Conservation (phyloP, 805 yeast genomes). For the Blastobotrys robertii region DNA sequence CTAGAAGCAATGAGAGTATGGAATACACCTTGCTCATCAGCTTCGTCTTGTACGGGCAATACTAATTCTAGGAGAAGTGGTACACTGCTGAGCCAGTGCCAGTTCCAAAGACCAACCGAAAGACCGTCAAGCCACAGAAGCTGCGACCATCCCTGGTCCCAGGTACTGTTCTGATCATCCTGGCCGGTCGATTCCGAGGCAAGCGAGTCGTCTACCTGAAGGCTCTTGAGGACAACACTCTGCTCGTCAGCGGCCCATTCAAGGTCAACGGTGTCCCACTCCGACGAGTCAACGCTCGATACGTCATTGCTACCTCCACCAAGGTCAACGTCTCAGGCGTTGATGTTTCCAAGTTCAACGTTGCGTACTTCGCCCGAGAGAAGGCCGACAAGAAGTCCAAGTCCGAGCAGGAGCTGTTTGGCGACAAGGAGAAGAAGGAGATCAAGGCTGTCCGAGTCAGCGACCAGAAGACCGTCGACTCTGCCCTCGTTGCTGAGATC, state of each 20-base stretch:
- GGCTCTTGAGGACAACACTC: conserved; percentile 94
- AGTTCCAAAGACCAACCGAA: conserved; percentile 82
- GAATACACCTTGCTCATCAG: too few species aligned
- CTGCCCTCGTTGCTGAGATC: conserved; percentile 84
- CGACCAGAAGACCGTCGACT: conserved; percentile 94
- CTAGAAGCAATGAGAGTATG: too few species aligned
- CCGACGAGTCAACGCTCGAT: conserved; percentile 98
- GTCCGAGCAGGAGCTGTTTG: conserved; percentile 81
- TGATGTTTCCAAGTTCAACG: conserved; percentile 85
- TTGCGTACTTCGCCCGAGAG: conserved; percentile 94
- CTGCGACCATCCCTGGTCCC: conserved; percentile 93
- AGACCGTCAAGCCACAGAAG: conserved; percentile 86
- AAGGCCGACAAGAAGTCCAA: conserved; percentile 72
- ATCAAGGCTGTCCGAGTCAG: conserved; percentile 88
- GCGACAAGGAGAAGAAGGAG: conserved; percentile 72
- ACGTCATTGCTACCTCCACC: conserved; percentile 98
- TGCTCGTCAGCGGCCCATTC: conserved; percentile 97
- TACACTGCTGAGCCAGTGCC: conserved; percentile 80
- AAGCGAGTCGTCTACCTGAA: conserved; percentile 98
- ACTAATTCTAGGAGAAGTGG: conserved; percentile 37
- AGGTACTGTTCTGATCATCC: conserved; percentile 93
- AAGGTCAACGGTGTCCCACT: conserved; percentile 99
- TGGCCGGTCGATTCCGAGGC: conserved; percentile 99
- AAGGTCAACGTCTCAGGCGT: conserved; percentile 69
- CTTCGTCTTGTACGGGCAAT: too few species aligned